Conservation (phyloP, 1,139 yeast species). For the Suhomyces atakaporum region DNA sequence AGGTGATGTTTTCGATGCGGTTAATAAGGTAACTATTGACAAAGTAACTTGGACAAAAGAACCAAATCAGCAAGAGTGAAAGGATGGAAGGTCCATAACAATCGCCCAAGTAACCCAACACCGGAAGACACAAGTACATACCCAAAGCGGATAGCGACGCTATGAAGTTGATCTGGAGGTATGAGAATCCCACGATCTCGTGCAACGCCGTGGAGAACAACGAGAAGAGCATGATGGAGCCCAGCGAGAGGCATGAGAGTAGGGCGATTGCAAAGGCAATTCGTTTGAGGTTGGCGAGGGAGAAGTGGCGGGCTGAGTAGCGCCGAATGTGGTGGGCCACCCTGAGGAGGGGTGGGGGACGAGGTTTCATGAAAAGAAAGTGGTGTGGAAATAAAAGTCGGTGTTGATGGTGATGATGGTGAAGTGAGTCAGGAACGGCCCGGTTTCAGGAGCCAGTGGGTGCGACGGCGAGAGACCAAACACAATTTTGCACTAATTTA, state of each 20-base stretch:
- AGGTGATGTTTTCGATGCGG: constrained; percentile 2
- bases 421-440: too few species aligned
- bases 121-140: constrained; percentile 81
- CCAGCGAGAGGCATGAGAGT: constrained; percentile 70
- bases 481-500: too few species aligned
- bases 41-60: constrained; percentile 75
- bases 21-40: constrained; percentile 29
- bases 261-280: constrained; percentile 43
- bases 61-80: constrained; percentile 60
- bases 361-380: too few species aligned
- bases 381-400: too few species aligned
- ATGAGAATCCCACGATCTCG: constrained; percentile 56
- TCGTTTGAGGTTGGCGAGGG: constrained; percentile 29
- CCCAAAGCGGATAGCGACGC: constrained; percentile 79
- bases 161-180: constrained; percentile 73
- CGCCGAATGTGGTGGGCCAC: constrained; percentile 23
- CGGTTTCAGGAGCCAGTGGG: too few species aligned
- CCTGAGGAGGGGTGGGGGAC: constrained; percentile 11
- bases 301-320: constrained; percentile 27
- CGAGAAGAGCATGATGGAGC: constrained; percentile 79
- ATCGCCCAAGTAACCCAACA: constrained; percentile 83
- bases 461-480: too few species aligned
- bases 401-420: too few species aligned
- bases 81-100: constrained; percentile 78
- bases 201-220: constrained; percentile 75